Evolutionary conservation across 1,139 yeast genomes (phyloP), one percentile per base, ranked within the genome.

Genomic region (Groenewaldozyma sp.): DNA sequence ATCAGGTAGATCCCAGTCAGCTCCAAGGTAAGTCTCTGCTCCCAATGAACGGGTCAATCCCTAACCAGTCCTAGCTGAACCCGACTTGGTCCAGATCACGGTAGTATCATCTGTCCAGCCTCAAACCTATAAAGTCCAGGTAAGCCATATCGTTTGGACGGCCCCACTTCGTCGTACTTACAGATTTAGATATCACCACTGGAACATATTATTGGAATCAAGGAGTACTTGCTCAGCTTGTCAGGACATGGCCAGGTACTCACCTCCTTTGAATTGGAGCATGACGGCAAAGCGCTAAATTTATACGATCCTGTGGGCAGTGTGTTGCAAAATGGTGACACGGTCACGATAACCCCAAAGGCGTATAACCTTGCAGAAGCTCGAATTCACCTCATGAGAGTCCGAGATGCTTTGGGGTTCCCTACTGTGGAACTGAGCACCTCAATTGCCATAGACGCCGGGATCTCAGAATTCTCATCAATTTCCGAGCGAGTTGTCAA

Each of bases 201-300:
- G 10, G 26, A 22, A 22, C 7, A 22, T 22, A 22, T 22, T 11
- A 22, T 22, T 22, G 26, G 80, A 45, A 67, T 83, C 42, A 71
- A 66, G 49, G 77, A 75, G 54, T 70, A 80, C 19, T 62, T 84
- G 41, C 64, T 71, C 24, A 64, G 75, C 21, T 59, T 75, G 27
- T 75, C 80, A 11, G 66, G 68, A 24, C 71, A 79, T 33, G 70
- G 71, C 50, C 78, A 75, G 45, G 59, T 60, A 43, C 69, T 72
- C 52, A 79, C 93, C 28, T 73, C 76, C 52, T 84, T 76, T 55
- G 63, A 70, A 5, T 63, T 83, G 24, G 56, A 51, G 38, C 56
- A 59, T 41, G 58, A 65, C n/a, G 71, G 67, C 14, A 43, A 56
- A 31, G 51, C 61, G 37, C 51, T 76, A 18, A 59, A 49, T 26